phyloP scores from a whole-genome alignment of 371 early-diverging fungal species.

The Lichtheimia ornata region DNA sequence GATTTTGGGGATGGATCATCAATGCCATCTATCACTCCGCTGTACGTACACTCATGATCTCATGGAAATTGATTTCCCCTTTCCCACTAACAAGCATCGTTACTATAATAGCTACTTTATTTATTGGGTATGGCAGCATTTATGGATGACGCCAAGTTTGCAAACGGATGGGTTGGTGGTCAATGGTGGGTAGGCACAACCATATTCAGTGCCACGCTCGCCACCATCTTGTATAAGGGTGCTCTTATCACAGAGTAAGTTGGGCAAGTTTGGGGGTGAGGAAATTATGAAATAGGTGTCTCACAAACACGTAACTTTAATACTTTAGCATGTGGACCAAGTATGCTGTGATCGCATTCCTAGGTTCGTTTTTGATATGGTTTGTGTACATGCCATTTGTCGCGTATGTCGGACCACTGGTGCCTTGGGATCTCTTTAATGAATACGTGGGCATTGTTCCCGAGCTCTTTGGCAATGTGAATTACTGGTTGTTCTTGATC shows the following conservation, averaged over 20 bases:
- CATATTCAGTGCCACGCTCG: constrained; percentile 76
- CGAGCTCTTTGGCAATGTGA: constrained; percentile 66
- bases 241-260: constrained; percentile 80
- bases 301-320: neutral
- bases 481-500: constrained; percentile 88
- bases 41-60: constrained; percentile 19
- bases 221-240: constrained; percentile 81
- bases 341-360: constrained; percentile 77
- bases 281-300: neutral
- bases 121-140: constrained; percentile 66
- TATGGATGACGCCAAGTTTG: constrained; percentile 56
- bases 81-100: neutral
- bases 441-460: constrained; percentile 84
- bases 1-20: constrained; percentile 94
- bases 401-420: constrained; percentile 73
- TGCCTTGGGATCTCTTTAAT: constrained; percentile 62
- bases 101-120: constrained; percentile 51
- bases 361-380: constrained; percentile 88
- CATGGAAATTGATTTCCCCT: neutral
- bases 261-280: neutral
- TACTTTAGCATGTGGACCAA: constrained; percentile 77
- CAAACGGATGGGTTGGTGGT: constrained; percentile 66
- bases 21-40: constrained; percentile 94
- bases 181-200: constrained; percentile 82
- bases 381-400: constrained; percentile 88